phyloP scores from a whole-genome alignment of 2,329 filamentous ascomycete species.

The Leptodontidium sp. region DNA sequence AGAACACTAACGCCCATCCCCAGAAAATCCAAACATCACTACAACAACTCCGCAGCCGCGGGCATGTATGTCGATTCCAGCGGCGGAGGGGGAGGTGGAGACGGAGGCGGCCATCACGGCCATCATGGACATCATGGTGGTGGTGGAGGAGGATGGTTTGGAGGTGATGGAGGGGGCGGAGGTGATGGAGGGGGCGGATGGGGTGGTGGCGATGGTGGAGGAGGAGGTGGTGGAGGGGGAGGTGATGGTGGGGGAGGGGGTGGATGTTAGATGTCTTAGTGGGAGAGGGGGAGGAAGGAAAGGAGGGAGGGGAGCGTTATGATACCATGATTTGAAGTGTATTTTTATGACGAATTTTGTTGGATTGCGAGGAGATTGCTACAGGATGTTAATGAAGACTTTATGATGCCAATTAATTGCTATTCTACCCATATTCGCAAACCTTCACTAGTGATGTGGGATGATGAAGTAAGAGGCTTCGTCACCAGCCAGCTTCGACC shows the following conservation, averaged over 20 bases:
- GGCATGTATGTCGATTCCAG: not conserved
- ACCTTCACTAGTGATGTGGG: too few relatives aligned
- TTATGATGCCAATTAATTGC: too few relatives aligned
- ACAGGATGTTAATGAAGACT: not conserved
- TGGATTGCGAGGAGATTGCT: not conserved
- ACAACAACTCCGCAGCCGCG: not conserved
- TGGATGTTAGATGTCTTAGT: conserved; percentile 4
- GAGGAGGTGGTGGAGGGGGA: too few relatives aligned
- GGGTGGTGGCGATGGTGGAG: conserved; percentile 7
- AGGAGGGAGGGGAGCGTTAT: not conserved
- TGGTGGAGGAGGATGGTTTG: conserved; percentile 22
- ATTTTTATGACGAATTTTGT: conserved; percentile 16
- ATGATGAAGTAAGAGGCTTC: too few relatives aligned
- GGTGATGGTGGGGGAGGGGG: conserved; percentile 14
- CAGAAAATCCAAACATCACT: not conserved
- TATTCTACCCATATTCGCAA: too few relatives aligned
- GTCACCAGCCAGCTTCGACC: too few relatives aligned
- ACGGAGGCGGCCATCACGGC: not conserved
- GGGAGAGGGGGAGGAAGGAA: not conserved
- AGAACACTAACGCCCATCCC: not conserved
- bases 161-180: conserved; percentile 11
- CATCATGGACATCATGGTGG: conserved; percentile 18
- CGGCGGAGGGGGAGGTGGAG: not conserved
- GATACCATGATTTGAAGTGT: conserved; percentile 1
- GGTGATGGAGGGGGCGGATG: conserved; percentile 8